phyloP scores from a whole-genome alignment of 164 flowering plant species.

The Vitis rotundifolia region DNA sequence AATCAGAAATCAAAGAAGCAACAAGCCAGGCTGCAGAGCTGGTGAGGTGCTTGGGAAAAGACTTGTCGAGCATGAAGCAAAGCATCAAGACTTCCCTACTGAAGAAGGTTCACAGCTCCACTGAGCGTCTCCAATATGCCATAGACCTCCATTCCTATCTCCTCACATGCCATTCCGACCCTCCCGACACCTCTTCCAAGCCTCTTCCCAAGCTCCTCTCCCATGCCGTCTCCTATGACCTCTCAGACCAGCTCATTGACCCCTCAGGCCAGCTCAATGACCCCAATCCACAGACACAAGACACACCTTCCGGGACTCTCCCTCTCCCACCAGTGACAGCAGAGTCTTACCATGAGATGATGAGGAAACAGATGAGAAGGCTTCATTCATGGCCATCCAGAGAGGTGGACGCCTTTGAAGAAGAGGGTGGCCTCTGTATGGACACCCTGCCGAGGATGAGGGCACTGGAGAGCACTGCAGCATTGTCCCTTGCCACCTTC shows the following conservation, averaged over 20 bases:
- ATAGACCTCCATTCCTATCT: slow-evolving; percentile 69
- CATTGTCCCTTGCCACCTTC: slow-evolving; percentile 60
- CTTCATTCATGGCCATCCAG: slow-evolving; percentile 52
- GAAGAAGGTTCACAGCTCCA: slow-evolving; percentile 54
- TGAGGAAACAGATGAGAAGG: slow-evolving; percentile 50
- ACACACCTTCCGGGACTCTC: background rate
- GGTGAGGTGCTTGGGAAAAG: slow-evolving; percentile 65
- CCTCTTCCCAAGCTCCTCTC: slow-evolving; percentile 39
- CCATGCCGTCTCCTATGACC: slow-evolving; percentile 21
- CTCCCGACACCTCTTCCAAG: slow-evolving; percentile 27
- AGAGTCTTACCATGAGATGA: slow-evolving; percentile 41
- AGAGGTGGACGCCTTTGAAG: slow-evolving; percentile 46
- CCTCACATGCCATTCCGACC: slow-evolving; percentile 40
- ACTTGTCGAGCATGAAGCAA: slow-evolving; percentile 57
- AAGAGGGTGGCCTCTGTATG: slow-evolving; percentile 19
- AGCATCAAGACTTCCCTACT: slow-evolving; percentile 40
- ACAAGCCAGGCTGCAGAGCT: slow-evolving; percentile 68
- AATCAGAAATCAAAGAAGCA: slow-evolving; percentile 62
- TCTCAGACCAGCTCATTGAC: slow-evolving; percentile 22
- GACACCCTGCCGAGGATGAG: slow-evolving; percentile 39
- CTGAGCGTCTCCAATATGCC: slow-evolving; percentile 64
- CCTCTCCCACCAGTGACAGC: background rate
- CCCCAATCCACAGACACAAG: slow-evolving; percentile 5
- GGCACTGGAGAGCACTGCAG: slow-evolving; percentile 52
- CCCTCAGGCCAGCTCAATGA: slow-evolving; percentile 13